Percentiles rank a stretch among this genome's conserved stretches.
phyloP scores from a whole-genome alignment of 2,329 filamentous ascomycete species.

The Rutstroemia sp. region DNA sequence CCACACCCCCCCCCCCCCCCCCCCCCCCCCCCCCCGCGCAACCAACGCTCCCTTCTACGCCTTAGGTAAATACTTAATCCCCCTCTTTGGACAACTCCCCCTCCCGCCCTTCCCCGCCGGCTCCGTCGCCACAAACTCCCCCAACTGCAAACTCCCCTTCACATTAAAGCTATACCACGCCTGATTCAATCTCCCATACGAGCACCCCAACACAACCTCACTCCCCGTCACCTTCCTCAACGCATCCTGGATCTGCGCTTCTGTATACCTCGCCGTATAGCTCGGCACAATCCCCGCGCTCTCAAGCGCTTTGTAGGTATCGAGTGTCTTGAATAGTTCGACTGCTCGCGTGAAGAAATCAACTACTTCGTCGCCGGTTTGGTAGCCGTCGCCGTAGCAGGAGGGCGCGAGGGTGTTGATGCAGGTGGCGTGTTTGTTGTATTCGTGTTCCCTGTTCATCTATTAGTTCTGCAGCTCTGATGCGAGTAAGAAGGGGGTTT shows the following conservation, averaged over 20 bases:
- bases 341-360: slow-evolving; percentile 62
- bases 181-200: slow-evolving; percentile 38
- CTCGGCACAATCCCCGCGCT: slow-evolving; percentile 47
- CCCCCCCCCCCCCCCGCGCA: too few species aligned
- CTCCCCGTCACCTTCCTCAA: slow-evolving; percentile 38
- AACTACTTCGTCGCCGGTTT: slow-evolving; percentile 53
- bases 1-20: too few species aligned
- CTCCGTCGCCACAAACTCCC: slow-evolving; percentile 13
- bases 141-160: slow-evolving; percentile 15
- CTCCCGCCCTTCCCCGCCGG: slow-evolving; percentile 13
- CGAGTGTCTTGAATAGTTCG: slow-evolving; percentile 47
- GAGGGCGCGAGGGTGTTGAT: slow-evolving; percentile 58
- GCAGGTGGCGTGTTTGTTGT: slow-evolving; percentile 67
- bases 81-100: slow-evolving; percentile 11
- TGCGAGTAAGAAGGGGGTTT: background rate
- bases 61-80: slow-evolving; percentile 17
- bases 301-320: slow-evolving; percentile 32
- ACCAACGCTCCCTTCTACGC: too few species aligned
- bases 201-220: slow-evolving; percentile 39
- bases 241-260: slow-evolving; percentile 34
- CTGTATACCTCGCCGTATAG: slow-evolving; percentile 32
- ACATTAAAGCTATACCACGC: slow-evolving; percentile 36
- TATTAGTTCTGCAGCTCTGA: background rate
- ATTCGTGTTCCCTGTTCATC: slow-evolving; percentile 52
- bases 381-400: slow-evolving; percentile 54